A percentile compares a stretch with the other conserved stretches of the same genome.
Evolutionary conservation across 2,329 filamentous ascomycete genomes (phyloP).

Genomic region (Diaporthe capsici): DNA sequence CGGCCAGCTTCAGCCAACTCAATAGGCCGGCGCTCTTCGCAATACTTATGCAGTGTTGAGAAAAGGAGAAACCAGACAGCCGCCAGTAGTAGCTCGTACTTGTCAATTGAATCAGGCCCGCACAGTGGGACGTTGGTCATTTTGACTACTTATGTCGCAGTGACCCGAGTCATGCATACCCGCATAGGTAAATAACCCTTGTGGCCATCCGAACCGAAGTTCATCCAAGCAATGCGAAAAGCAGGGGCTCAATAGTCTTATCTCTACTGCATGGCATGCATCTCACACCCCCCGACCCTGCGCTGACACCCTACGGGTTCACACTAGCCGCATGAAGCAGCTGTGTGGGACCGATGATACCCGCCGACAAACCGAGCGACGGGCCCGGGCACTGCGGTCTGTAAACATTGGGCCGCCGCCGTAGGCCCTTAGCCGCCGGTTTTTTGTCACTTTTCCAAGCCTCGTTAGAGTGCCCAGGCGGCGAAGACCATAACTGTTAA

Average conservation of each 20-base stretch:
- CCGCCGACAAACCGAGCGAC: neutral
- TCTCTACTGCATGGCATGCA: neutral
- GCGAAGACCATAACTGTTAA: neutral
- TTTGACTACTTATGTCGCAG: neutral
- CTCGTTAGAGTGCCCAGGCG: slow-evolving; percentile 3
- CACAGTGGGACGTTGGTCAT: too few species aligned
- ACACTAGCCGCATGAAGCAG: slow-evolving; percentile 12
- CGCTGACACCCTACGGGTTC: neutral
- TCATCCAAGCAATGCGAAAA: neutral
- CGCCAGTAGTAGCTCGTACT: neutral
- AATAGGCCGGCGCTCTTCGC: too few species aligned
- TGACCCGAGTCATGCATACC: slow-evolving; percentile 13
- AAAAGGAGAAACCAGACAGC: neutral
- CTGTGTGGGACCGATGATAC: slow-evolving; percentile 8
- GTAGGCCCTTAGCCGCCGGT: neutral
- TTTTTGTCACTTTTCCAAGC: neutral
- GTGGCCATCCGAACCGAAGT: slow-evolving; percentile 2
- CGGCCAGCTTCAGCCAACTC: too few species aligned
- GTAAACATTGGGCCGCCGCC: neutral
- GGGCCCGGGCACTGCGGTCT: neutral
- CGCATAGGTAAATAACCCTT: neutral
- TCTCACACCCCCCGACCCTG: neutral
- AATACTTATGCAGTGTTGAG: too few species aligned
- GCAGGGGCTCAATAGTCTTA: slow-evolving; percentile 8
- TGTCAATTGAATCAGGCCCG: neutral